These are phyloP conservation scores for Metschnikowia arizonensis DNA, from an alignment of 805 yeast species.

Conservation along the genomic window DNA sequence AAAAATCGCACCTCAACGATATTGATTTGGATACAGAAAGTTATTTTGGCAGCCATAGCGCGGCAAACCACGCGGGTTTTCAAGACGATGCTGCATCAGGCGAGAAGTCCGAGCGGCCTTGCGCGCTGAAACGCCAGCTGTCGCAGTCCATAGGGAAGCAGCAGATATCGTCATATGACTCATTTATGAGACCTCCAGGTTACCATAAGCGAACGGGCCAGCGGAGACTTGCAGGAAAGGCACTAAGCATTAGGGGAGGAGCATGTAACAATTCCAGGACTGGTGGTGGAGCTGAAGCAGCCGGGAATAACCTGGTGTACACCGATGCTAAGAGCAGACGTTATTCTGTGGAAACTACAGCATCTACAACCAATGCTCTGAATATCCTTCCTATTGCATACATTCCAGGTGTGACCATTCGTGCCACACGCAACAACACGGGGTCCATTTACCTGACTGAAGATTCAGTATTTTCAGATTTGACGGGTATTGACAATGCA, in stretches of 20 bases:
- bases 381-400: constrained; percentile 89
- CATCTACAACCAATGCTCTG: constrained; percentile 70
- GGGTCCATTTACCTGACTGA: constrained; percentile 44
- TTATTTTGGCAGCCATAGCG: constrained; percentile 9
- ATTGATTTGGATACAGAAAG: constrained; percentile 14
- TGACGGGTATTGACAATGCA: constrained; percentile 45
- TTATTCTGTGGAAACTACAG: constrained; percentile 54
- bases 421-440: constrained; percentile 44
- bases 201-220: constrained; percentile 10
- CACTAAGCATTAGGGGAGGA: too few species aligned
- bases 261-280: background rate
- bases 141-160: constrained; percentile 8
- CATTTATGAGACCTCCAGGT: constrained; percentile 40
- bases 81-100: constrained; percentile 6
- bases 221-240: background rate
- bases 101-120: constrained; percentile 13
- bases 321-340: constrained; percentile 20
- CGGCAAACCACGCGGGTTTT: constrained; percentile 4
- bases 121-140: constrained; percentile 8
- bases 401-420: constrained; percentile 85
- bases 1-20: constrained; percentile 28
- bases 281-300: constrained; percentile 1
- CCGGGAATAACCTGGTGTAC: background rate
- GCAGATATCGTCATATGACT: constrained; percentile 40
- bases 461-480: constrained; percentile 39